phyloP scores from a whole-genome alignment of 1,284 basidiomycete species.

The Athelia psychrophila region DNA sequence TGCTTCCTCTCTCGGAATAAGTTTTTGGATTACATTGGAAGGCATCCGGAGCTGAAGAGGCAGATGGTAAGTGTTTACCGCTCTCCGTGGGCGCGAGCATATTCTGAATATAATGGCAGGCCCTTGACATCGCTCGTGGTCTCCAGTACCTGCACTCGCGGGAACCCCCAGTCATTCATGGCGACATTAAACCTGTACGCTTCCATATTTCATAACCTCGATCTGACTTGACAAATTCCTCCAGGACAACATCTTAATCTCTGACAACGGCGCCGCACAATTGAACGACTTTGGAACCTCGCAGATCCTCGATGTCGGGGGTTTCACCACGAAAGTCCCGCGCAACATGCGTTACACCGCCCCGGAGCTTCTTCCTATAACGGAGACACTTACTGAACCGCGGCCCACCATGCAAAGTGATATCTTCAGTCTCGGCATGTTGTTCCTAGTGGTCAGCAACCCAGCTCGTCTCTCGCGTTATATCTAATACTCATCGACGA shows the following conservation, averaged over 20 bases:
- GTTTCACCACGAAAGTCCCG: constrained; percentile 20
- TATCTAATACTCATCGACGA: not conserved
- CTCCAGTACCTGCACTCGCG: constrained; percentile 1
- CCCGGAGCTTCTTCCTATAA: constrained; percentile 16
- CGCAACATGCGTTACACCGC: constrained; percentile 21
- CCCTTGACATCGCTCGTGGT: not conserved
- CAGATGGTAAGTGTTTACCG: not conserved
- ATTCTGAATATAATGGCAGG: not conserved
- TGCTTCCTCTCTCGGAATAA: not conserved
- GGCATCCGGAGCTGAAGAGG: not conserved
- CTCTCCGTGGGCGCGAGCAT: not conserved
- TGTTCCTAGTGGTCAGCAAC: constrained; percentile 18
- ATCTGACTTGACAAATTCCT: not conserved
- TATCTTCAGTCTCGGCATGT: constrained; percentile 22
- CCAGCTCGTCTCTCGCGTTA: not conserved
- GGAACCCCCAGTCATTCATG: constrained; percentile 13
- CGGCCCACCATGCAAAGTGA: constrained; percentile 15
- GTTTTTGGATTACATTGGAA: constrained; percentile 1
- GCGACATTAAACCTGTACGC: constrained; percentile 11
- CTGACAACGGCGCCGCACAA: constrained; percentile 12
- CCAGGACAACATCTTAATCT: constrained; percentile 22
- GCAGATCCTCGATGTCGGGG: constrained; percentile 14
- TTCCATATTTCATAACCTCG: too few species aligned
- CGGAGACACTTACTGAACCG: constrained; percentile 2
- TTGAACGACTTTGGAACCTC: constrained; percentile 19